Conservation (phyloP, 1,284 basidiomycete species). For the Omphalotus olearius region DNA sequence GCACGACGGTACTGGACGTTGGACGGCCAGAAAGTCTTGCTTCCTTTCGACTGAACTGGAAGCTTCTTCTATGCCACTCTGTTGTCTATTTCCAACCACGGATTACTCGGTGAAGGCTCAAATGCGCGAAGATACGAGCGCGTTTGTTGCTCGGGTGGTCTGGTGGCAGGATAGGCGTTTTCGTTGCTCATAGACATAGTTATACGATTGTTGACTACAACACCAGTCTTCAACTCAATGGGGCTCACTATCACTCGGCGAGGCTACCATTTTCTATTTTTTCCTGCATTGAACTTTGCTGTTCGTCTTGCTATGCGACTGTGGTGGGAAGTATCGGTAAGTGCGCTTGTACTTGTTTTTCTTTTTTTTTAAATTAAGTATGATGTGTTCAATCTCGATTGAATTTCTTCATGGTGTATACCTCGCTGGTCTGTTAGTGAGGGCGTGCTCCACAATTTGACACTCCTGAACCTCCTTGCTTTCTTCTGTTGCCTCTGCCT, state of each 20-base stretch:
- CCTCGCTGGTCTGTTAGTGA: slow-evolving; percentile 30
- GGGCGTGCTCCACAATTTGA: slow-evolving; percentile 77
- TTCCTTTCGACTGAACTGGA: slow-evolving; percentile 19
- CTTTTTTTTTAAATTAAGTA: too few species aligned
- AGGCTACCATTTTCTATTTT: slow-evolving; percentile 41
- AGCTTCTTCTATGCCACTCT: slow-evolving; percentile 52
- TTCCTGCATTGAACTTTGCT: slow-evolving; percentile 46
- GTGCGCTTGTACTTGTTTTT: slow-evolving; percentile 29
- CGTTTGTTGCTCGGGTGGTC: slow-evolving; percentile 38
- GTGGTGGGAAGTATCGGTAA: slow-evolving; percentile 12
- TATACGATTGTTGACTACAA: slow-evolving; percentile 68
- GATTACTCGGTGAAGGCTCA: slow-evolving; percentile 34
- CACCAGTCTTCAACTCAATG: slow-evolving; percentile 71
- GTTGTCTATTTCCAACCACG: slow-evolving; percentile 35
- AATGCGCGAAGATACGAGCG: slow-evolving; percentile 76
- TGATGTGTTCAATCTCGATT: slow-evolving; percentile 54
- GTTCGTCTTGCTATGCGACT: slow-evolving; percentile 27
- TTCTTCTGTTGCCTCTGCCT: background rate
- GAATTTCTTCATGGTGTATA: slow-evolving; percentile 91
- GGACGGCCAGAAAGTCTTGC: slow-evolving; percentile 41
- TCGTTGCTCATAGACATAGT: slow-evolving; percentile 84
- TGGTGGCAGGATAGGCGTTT: slow-evolving; percentile 32
- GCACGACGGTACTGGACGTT: slow-evolving; percentile 50
- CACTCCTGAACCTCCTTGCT: slow-evolving; percentile 64
- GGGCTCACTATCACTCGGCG: slow-evolving; percentile 82